Conservation (phyloP, 768 basidiomycete species). For the Cystofilobasidium ferigula region DNA sequence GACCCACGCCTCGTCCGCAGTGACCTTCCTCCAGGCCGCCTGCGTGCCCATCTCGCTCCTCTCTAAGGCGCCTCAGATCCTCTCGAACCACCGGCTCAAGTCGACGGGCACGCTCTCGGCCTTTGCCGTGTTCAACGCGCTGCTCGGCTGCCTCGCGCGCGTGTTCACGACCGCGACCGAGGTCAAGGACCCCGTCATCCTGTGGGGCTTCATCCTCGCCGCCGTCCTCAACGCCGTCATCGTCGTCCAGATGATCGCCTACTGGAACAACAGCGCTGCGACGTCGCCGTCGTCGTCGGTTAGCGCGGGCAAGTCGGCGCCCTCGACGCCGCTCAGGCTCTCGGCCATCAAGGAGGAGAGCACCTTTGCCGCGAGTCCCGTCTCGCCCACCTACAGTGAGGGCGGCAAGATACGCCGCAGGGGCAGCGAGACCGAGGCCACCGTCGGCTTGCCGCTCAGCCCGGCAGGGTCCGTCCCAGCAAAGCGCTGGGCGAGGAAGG, state of each 20-base stretch:
- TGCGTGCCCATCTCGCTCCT: conserved; percentile 85
- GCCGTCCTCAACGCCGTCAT: conserved; percentile 72
- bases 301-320: background rate
- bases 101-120: conserved; percentile 91
- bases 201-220: conserved; percentile 73
- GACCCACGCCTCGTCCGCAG: conserved; percentile 34
- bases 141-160: conserved; percentile 78
- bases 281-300: background rate
- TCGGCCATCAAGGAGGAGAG: background rate
- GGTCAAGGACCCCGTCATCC: conserved; percentile 67
- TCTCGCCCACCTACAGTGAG: background rate
- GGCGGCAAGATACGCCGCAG: background rate
- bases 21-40: conserved; percentile 64
- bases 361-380: background rate
- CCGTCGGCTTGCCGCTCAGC: conserved; percentile 7
- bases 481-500: conserved; percentile 20
- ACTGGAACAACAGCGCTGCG: conserved; percentile 32
- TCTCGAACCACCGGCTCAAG: conserved; percentile 58
- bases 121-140: conserved; percentile 78
- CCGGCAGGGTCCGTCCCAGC: background rate
- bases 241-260: conserved; percentile 71
- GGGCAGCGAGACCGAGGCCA: background rate
- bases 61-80: conserved; percentile 89
- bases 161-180: conserved; percentile 88
- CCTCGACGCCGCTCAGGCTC: background rate